Percentiles rank a stretch among this genome's conserved stretches.
Evolutionary conservation across 306 rosid genomes (phyloP).

Genomic region (Citrullus colocynthis): DNA sequence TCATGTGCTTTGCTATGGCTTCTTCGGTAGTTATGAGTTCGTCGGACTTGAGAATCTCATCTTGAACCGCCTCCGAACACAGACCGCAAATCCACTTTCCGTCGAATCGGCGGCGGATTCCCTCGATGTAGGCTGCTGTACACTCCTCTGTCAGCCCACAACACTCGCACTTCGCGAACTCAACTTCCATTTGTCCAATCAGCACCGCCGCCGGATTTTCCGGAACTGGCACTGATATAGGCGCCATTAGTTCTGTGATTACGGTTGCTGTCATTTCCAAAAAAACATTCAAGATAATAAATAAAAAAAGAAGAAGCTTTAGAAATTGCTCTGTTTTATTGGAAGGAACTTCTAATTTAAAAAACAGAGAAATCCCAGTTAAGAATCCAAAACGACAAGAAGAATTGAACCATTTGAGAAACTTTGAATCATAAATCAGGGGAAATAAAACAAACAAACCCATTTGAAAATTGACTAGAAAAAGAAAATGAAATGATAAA

Average conservation of each 20-base stretch:
- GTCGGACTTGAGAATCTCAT: constrained; percentile 64
- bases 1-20: constrained; percentile 69
- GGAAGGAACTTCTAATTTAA: not conserved
- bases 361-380: not conserved
- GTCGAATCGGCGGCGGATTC: constrained; percentile 48
- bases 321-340: not conserved
- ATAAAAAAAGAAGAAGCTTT: no score
- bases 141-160: constrained; percentile 93
- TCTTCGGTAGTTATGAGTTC: constrained; percentile 67
- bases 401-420: not conserved
- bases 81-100: constrained; percentile 94
- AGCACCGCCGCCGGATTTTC: constrained; percentile 22
- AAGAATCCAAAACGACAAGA: not conserved
- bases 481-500: not conserved
- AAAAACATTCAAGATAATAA: no score
- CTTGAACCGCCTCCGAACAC: constrained; percentile 79
- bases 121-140: constrained; percentile 64
- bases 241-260: constrained; percentile 46
- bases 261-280: constrained; percentile 57
- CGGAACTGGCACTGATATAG: constrained; percentile 34
- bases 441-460: not conserved
- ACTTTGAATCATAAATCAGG: not conserved
- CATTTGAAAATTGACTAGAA: not conserved
- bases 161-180: constrained; percentile 73
- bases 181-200: constrained; percentile 39